A percentile compares a stretch with the other conserved stretches of the same genome.
phyloP scores from a whole-genome alignment of 2,329 filamentous ascomycete species.

The Monilinia polystroma region DNA sequence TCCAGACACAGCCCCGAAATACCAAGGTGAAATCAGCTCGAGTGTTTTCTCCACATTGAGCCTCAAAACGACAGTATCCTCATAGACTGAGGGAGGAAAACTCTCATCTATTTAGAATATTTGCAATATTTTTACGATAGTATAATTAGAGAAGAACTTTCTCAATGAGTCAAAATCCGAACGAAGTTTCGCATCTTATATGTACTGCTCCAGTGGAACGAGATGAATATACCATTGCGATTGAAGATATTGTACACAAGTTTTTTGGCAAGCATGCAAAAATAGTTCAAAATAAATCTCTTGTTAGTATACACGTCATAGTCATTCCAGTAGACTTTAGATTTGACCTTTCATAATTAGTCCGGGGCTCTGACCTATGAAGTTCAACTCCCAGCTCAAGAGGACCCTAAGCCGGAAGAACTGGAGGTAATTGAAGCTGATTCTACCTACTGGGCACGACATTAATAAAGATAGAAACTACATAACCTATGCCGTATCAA shows the following conservation, averaged over 20 bases:
- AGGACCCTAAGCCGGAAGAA: not conserved
- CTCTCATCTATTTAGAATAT: not conserved
- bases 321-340: rapidly evolving
- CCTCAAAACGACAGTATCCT: constrained; percentile 1
- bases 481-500: constrained; percentile 9
- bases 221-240: not conserved
- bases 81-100: constrained; percentile 6
- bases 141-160: not conserved
- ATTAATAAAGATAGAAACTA: not conserved
- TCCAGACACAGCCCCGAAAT: constrained; percentile 5
- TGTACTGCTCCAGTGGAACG: constrained; percentile 5
- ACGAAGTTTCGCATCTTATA: not conserved
- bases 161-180: not conserved
- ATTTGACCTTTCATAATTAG: not conserved
- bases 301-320: not conserved
- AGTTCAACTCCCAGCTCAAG: not conserved
- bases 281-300: not conserved
- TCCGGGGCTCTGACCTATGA: not conserved
- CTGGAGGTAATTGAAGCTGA: not conserved
- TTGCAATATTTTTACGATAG: not conserved
- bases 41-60: constrained; percentile 6
- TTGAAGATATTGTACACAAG: constrained; percentile 5
- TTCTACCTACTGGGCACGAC: not conserved
- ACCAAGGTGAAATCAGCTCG: not conserved
- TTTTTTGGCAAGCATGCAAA: constrained; percentile 9